These are phyloP conservation scores for Graphilbum ipis-grandicollis DNA, from an alignment of 2,329 filamentous ascomycete species.

Conservation along the genomic window DNA sequence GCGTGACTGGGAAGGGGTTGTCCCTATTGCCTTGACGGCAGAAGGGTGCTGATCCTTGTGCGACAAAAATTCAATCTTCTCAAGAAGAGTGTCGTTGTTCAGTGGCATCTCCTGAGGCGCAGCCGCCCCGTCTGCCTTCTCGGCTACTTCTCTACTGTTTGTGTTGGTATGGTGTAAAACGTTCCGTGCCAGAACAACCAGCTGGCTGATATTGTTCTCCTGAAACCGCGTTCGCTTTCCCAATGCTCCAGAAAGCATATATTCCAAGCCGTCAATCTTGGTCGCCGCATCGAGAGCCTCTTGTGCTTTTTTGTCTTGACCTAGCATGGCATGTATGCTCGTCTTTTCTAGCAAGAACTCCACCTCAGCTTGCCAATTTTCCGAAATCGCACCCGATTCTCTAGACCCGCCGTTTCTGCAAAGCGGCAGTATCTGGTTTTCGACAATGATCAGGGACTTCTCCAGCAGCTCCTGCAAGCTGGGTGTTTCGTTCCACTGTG, in stretches of 20 bases:
- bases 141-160: neutral
- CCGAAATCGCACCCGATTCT: too few species aligned
- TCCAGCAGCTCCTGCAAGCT: conserved; percentile 34
- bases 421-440: conserved; percentile 15
- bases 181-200: conserved; percentile 62
- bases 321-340: conserved; percentile 69
- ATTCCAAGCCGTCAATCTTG: conserved; percentile 51
- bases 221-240: conserved; percentile 76
- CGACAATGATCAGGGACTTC: conserved; percentile 23
- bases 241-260: conserved; percentile 68
- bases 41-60: conserved; percentile 4
- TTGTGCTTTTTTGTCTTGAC: conserved; percentile 58
- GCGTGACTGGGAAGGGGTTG: neutral
- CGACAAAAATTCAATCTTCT: conserved; percentile 61
- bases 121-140: neutral
- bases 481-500: conserved; percentile 42
- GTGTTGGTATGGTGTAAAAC: neutral
- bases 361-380: conserved; percentile 35
- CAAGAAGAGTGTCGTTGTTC: conserved; percentile 85
- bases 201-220: conserved; percentile 64
- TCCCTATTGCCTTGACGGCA: conserved; percentile 5
- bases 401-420: neutral
- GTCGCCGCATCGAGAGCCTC: conserved; percentile 54
- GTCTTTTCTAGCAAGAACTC: conserved; percentile 69
- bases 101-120: conserved; percentile 56